Evolutionary conservation across 352 stramenopile species (phyloP).

Genomic region (Phytopythium aichiense): DNA sequence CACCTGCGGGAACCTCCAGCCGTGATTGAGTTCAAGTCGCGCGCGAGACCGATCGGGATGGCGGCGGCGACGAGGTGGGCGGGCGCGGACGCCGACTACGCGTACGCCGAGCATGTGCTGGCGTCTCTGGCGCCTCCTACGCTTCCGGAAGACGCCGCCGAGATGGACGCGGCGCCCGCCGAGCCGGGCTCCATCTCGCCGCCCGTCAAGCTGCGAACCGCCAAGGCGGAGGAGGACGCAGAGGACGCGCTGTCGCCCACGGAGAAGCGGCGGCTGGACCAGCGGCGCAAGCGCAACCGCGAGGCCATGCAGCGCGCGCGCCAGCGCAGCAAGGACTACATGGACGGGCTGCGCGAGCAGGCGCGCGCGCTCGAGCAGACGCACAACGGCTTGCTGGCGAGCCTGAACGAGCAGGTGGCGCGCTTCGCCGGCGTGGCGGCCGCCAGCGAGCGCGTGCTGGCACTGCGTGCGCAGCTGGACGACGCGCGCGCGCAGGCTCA

Average conservation of each 20-base stretch:
- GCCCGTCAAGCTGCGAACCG: slow-evolving; percentile 1
- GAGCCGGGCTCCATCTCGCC: neutral
- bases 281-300: slow-evolving; percentile 45
- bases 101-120: slow-evolving; percentile 1
- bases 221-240: neutral
- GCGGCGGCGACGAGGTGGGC: neutral
- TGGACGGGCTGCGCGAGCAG: slow-evolving; percentile 34
- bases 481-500: slow-evolving; percentile 26
- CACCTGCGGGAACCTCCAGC: no score
- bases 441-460: slow-evolving; percentile 10
- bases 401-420: slow-evolving; percentile 32
- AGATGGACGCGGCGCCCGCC: neutral
- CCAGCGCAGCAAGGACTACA: slow-evolving; percentile 47
- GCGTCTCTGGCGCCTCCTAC: neutral
- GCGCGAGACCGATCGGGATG: neutral
- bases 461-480: slow-evolving; percentile 30
- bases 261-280: slow-evolving; percentile 31
- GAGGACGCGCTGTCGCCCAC: neutral
- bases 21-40: no score
- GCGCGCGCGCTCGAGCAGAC: slow-evolving; percentile 27
- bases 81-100: neutral
- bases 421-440: slow-evolving; percentile 6
- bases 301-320: slow-evolving; percentile 59
- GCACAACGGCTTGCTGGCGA: slow-evolving; percentile 29
- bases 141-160: neutral